phyloP scores from a whole-genome alignment of 306 rosid genomes.

The Trifolium repens region DNA sequence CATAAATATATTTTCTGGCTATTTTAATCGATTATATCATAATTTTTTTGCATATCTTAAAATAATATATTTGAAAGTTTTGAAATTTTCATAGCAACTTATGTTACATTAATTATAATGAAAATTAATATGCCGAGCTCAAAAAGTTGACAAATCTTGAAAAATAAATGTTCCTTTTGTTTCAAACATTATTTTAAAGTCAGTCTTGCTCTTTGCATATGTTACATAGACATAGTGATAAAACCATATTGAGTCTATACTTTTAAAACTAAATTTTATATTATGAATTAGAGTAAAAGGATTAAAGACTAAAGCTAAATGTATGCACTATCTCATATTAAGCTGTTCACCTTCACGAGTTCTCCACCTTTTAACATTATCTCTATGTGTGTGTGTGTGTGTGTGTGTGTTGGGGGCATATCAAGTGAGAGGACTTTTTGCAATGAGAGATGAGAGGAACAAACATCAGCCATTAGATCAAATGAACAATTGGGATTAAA shows the following conservation, averaged over 20 bases:
- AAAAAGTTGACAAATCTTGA: conserved; percentile 6
- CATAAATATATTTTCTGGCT: neutral
- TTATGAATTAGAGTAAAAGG: conserved; percentile 4
- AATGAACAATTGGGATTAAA: too few species aligned
- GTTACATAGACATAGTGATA: conserved; percentile 3
- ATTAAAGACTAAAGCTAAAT: neutral
- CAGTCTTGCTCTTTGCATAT: neutral
- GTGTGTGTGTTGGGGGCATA: too few species aligned
- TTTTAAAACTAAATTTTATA: conserved; percentile 4
- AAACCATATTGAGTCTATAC: conserved; percentile 1
- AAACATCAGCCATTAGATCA: too few species aligned
- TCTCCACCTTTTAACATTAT: neutral
- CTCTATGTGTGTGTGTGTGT: too few species aligned
- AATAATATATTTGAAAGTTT: neutral
- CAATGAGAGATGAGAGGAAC: too few species aligned
- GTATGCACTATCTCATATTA: neutral
- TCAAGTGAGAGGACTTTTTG: too few species aligned
- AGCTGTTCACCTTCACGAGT: neutral
- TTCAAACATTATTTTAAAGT: neutral
- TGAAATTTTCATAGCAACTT: conserved; percentile 1
- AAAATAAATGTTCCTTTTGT: conserved; percentile 25
- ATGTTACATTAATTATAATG: neutral
- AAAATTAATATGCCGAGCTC: neutral
- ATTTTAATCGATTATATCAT: conserved; percentile 9
- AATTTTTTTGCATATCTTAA: neutral